Conservation (phyloP, 257 asterid genomes). For the Penstemon barbatus region DNA sequence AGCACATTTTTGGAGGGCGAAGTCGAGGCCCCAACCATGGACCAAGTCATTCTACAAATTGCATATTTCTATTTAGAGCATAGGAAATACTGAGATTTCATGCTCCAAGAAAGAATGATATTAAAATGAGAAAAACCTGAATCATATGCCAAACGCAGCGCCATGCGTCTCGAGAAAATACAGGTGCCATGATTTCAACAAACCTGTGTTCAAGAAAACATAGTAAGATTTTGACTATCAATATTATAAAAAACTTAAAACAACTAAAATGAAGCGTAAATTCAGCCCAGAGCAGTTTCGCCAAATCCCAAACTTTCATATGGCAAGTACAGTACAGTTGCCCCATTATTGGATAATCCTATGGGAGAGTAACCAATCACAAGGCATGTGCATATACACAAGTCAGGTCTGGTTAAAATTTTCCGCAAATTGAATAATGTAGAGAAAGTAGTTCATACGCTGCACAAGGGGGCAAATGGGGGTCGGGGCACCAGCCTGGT, state of each 20-base stretch:
- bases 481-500: constrained; percentile 81
- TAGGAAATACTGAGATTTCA: neutral
- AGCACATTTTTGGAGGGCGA: constrained; percentile 77
- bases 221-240: neutral
- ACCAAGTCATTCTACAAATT: constrained; percentile 78
- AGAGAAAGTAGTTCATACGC: constrained; percentile 44
- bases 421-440: neutral
- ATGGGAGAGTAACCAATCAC: too few species aligned
- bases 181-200: constrained; percentile 96
- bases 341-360: too few species aligned
- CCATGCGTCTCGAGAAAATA: constrained; percentile 94
- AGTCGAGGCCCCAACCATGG: constrained; percentile 97
- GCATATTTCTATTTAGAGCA: constrained; percentile 7
- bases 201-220: constrained; percentile 47
- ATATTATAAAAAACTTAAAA: neutral
- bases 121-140: constrained; percentile 52
- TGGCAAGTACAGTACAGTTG: too few species aligned
- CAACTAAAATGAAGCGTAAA: neutral
- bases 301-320: too few species aligned
- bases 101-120: neutral
- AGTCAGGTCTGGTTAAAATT: too few species aligned
- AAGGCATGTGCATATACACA: too few species aligned
- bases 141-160: constrained; percentile 94
- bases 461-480: constrained; percentile 85
- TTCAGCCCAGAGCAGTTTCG: too few species aligned